A percentile compares a stretch with the other conserved stretches of the same genome.
Evolutionary conservation across 1,284 basidiomycete species (phyloP).

Genomic region (Trichosporon sp.): DNA sequence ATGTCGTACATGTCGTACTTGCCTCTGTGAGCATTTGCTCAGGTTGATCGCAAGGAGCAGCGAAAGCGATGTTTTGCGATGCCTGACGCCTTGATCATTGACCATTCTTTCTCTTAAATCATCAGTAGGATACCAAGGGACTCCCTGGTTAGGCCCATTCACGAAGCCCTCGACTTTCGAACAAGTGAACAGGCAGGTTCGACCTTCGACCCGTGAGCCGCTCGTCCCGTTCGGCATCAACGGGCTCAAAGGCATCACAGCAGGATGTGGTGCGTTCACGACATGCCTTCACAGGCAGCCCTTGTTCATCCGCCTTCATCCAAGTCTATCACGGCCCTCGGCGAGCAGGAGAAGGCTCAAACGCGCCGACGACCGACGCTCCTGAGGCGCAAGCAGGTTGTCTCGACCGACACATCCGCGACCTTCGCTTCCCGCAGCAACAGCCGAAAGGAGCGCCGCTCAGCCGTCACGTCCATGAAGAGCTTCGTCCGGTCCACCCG

Average conservation of each 20-base stretch:
- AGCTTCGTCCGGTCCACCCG: slow-evolving; percentile 5
- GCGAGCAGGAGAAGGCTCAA: neutral
- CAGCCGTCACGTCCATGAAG: slow-evolving; percentile 17
- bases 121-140: slow-evolving; percentile 12
- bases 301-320: slow-evolving; percentile 7
- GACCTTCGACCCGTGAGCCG: neutral
- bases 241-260: neutral
- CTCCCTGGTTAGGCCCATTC: slow-evolving; percentile 18
- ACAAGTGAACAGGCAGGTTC: neutral
- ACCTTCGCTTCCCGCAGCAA: neutral
- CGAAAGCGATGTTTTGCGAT: neutral
- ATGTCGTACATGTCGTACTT: slow-evolving; percentile 15
- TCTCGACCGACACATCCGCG: slow-evolving; percentile 5
- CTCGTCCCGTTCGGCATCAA: no score
- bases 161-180: slow-evolving; percentile 3
- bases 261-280: slow-evolving; percentile 18
- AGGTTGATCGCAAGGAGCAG: neutral
- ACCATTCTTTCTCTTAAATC: slow-evolving; percentile 12
- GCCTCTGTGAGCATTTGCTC: neutral
- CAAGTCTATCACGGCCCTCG: neutral
- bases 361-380: slow-evolving; percentile 10
- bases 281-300: slow-evolving; percentile 19
- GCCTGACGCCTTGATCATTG: slow-evolving; percentile 1
- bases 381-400: slow-evolving; percentile 2
- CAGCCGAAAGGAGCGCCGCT: slow-evolving; percentile 11